These are phyloP conservation scores for Pythium volutum DNA, from an alignment of 352 stramenopile species.

Conservation along the genomic window DNA sequence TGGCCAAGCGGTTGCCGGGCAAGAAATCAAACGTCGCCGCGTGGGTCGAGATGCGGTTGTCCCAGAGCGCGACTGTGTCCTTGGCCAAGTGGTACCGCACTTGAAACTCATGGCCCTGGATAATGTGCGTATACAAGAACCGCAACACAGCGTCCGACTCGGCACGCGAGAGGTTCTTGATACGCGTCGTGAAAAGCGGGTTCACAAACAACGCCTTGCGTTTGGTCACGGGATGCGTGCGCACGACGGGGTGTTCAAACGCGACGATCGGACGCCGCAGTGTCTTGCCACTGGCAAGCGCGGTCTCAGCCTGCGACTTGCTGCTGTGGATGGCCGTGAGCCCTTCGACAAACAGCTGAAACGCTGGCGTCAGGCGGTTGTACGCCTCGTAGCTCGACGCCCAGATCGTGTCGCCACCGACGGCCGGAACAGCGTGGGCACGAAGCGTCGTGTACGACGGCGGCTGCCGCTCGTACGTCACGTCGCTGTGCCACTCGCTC, in stretches of 20 bases:
- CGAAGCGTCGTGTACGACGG: slow-evolving; percentile 32
- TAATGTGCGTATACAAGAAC: slow-evolving; percentile 28
- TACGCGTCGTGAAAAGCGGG: slow-evolving; percentile 34
- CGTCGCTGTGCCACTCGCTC: slow-evolving; percentile 40
- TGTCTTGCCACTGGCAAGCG: slow-evolving; percentile 20
- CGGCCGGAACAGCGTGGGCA: slow-evolving; percentile 26
- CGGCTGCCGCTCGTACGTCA: slow-evolving; percentile 36
- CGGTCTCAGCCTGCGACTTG: slow-evolving; percentile 35
- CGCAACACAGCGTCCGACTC: slow-evolving; percentile 35
- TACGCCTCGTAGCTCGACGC: slow-evolving; percentile 43
- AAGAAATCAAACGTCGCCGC: slow-evolving; percentile 39
- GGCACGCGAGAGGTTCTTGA: slow-evolving; percentile 31
- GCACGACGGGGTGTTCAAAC: slow-evolving; percentile 39
- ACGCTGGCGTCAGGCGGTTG: slow-evolving; percentile 34
- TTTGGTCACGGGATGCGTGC: slow-evolving; percentile 37
- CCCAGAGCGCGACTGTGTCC: slow-evolving; percentile 33
- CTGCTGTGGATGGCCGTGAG: slow-evolving; percentile 46
- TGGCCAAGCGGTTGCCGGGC: slow-evolving; percentile 33
- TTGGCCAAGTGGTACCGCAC: slow-evolving; percentile 35
- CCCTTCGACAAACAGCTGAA: slow-evolving; percentile 37
- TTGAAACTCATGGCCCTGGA: slow-evolving; percentile 35
- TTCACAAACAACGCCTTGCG: slow-evolving; percentile 42
- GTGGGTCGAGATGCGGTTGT: slow-evolving; percentile 35
- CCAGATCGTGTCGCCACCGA: slow-evolving; percentile 43
- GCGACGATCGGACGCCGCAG: slow-evolving; percentile 35